Percentiles rank a stretch among this genome's conserved stretches.
Evolutionary conservation across 345 rosid species (phyloP).

Genomic region (Melaleuca quinquenervia): DNA sequence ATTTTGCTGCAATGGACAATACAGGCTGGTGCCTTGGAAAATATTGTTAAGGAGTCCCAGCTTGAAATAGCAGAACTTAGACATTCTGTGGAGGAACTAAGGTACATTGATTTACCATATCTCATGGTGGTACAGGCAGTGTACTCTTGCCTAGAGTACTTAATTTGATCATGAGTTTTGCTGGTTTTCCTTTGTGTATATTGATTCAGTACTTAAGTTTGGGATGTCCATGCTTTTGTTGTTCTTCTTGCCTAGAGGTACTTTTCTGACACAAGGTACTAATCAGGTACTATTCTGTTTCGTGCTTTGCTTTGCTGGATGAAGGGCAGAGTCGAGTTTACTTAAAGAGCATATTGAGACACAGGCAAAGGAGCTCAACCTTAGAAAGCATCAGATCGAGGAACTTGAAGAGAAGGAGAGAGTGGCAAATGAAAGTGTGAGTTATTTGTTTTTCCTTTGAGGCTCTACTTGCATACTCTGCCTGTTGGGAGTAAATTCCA

Average conservation of each 20-base stretch:
- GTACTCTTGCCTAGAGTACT: background rate
- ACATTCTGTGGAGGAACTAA: slow-evolving; percentile 71
- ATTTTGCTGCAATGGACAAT: background rate
- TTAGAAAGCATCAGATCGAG: slow-evolving; percentile 60
- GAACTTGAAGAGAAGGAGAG: slow-evolving; percentile 89
- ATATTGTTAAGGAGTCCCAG: slow-evolving; percentile 85
- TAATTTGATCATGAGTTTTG: background rate
- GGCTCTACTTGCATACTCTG: background rate
- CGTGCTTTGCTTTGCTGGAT: slow-evolving; percentile 16
- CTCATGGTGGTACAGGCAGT: background rate
- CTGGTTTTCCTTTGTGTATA: background rate
- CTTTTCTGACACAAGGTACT: background rate
- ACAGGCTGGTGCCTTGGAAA: slow-evolving; percentile 95
- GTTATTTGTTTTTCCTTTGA: slow-evolving; percentile 8
- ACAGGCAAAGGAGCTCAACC: slow-evolving; percentile 71
- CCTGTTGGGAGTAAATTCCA: background rate
- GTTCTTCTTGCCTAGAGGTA: background rate
- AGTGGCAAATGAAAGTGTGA: slow-evolving; percentile 86
- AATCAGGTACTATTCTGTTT: background rate
- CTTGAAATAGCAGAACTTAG: slow-evolving; percentile 70
- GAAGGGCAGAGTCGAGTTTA: slow-evolving; percentile 70
- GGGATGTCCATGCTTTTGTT: background rate
- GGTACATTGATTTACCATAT: slow-evolving; percentile 20
- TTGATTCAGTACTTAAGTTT: background rate
- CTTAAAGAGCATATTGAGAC: slow-evolving; percentile 59